A percentile compares a stretch with the other conserved stretches of the same genome.
Evolutionary conservation across 1,139 yeast species (phyloP).

Genomic region (Debaryomyces sp.): DNA sequence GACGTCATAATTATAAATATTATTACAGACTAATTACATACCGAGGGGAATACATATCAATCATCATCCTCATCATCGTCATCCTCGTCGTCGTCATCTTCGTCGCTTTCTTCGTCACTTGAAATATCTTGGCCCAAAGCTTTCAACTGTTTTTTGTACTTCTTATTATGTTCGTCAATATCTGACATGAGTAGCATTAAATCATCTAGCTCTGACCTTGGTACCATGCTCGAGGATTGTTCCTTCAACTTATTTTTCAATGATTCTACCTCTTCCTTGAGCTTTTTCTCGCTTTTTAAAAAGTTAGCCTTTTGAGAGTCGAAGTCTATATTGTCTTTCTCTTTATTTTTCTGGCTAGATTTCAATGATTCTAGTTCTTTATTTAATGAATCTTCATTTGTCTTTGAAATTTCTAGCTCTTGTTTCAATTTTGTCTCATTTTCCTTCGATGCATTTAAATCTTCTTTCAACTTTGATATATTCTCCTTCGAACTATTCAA

Average conservation of each 20-base stretch:
- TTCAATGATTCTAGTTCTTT: conserved; percentile 6
- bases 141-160: conserved; percentile 57
- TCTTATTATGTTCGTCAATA: conserved; percentile 66
- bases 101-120: conserved; percentile 46
- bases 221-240: conserved; percentile 33
- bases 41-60: neutral
- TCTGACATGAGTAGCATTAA: conserved; percentile 74
- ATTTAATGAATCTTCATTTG: conserved; percentile 6
- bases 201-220: conserved; percentile 72
- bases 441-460: neutral
- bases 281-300: conserved; percentile 11
- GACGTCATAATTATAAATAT: neutral
- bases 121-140: conserved; percentile 52
- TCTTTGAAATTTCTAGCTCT: conserved; percentile 3
- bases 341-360: conserved; percentile 10
- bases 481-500: neutral
- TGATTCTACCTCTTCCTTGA: conserved; percentile 14
- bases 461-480: conserved; percentile 5
- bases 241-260: conserved; percentile 19
- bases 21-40: neutral
- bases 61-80: conserved; percentile 2
- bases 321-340: conserved; percentile 10
- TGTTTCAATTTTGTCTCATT: conserved; percentile 6
- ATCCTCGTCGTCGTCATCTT: conserved; percentile 37
- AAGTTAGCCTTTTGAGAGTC: neutral